Conservation (phyloP, 208 protist species). For the Phytomonas sp. region DNA sequence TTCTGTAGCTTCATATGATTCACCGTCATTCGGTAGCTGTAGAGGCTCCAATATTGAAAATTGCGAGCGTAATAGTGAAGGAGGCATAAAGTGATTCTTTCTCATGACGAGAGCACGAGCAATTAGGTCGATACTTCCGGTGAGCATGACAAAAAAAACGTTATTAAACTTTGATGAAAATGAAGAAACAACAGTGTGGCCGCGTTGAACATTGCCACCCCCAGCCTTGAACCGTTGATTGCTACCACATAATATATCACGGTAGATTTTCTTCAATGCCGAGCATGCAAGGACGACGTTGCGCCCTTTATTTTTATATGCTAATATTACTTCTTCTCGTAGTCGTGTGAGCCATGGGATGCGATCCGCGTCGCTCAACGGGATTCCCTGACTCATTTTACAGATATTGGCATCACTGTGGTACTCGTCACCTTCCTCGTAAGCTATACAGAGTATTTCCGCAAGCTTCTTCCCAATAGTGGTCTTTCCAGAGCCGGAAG, state of each 20-base stretch:
- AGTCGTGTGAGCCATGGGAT: constrained; percentile 58
- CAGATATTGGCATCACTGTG: constrained; percentile 38
- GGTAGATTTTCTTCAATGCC: constrained; percentile 44
- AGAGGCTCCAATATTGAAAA: constrained; percentile 41
- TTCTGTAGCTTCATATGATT: background rate
- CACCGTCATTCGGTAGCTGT: constrained; percentile 3
- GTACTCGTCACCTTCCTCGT: constrained; percentile 67
- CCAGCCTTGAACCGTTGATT: background rate
- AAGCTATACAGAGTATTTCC: constrained; percentile 24
- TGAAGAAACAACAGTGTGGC: background rate
- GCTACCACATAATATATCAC: constrained; percentile 39
- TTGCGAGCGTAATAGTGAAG: constrained; percentile 52
- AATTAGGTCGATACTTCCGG: constrained; percentile 23
- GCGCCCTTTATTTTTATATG: constrained; percentile 5
- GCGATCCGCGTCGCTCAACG: constrained; percentile 66
- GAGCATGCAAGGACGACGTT: constrained; percentile 60
- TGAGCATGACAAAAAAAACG: constrained; percentile 53
- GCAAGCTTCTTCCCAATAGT: constrained; percentile 56
- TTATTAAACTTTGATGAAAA: background rate
- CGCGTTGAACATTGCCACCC: background rate
- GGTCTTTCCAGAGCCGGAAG: constrained; percentile 68
- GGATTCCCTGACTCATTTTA: constrained; percentile 63
- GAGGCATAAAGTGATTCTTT: constrained; percentile 57
- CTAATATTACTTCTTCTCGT: constrained; percentile 26
- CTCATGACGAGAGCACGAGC: constrained; percentile 27